These are phyloP conservation scores for Torulaspora gathmanii DNA, from an alignment of 805 yeast genomes.

Conservation along the genomic window DNA sequence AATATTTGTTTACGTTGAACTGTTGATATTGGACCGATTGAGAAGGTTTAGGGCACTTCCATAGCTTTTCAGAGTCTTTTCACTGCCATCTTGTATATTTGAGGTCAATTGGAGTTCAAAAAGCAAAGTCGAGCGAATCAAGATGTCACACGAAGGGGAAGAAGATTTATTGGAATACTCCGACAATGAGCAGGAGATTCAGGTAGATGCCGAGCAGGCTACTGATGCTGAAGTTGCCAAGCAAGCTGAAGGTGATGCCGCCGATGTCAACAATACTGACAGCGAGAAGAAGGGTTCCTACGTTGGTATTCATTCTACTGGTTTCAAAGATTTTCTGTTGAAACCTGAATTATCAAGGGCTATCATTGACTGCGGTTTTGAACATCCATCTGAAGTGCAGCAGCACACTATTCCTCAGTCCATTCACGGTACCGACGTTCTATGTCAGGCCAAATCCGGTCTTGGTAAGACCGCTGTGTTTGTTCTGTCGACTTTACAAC, in stretches of 20 bases:
- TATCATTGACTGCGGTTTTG: slow-evolving; percentile 98
- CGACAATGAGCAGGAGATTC: slow-evolving; percentile 93
- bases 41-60: not conserved
- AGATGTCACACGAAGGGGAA: slow-evolving; percentile 94
- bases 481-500: slow-evolving; percentile 92
- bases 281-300: slow-evolving; percentile 92
- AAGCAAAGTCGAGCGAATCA: not conserved
- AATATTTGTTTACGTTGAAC: not conserved
- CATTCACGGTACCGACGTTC: slow-evolving; percentile 93
- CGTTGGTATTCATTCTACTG: slow-evolving; percentile 97
- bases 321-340: slow-evolving; percentile 93
- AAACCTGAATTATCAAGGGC: slow-evolving; percentile 97
- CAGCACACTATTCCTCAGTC: slow-evolving; percentile 98
- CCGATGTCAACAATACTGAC: slow-evolving; percentile 45
- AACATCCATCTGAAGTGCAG: slow-evolving; percentile 99
- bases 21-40: not conserved
- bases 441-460: slow-evolving; percentile 99
- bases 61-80: not conserved
- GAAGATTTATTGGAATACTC: slow-evolving; percentile 99
- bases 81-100: not conserved
- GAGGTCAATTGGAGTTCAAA: not conserved
- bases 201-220: slow-evolving; percentile 49
- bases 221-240: slow-evolving; percentile 25
- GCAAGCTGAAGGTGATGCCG: slow-evolving; percentile 25
- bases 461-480: slow-evolving; percentile 98